Evolutionary conservation across 2,329 filamentous ascomycete genomes (phyloP).

Genomic region (Aspergillus ochraceoroseus): DNA sequence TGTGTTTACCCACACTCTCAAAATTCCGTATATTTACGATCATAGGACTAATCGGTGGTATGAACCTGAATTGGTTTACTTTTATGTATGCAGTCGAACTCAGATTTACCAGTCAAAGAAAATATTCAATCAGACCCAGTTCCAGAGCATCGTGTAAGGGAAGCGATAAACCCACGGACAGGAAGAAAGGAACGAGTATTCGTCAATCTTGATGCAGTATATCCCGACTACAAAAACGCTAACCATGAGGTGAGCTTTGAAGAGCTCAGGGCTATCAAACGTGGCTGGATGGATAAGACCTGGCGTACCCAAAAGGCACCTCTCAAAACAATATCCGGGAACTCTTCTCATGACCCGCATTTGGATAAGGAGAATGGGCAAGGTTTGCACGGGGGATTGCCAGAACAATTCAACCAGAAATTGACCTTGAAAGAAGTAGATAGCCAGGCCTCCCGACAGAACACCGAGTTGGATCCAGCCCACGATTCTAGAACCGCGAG

Average conservation of each 20-base stretch:
- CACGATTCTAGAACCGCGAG: conserved; percentile 36
- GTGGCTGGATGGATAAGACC: conserved; percentile 60
- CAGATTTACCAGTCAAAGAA: conserved; percentile 38
- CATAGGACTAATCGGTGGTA: conserved; percentile 85
- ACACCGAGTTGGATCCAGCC: conserved; percentile 20
- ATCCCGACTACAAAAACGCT: conserved; percentile 67
- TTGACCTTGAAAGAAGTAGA: conserved; percentile 26
- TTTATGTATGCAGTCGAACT: conserved; percentile 52
- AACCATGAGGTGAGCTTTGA: conserved; percentile 83
- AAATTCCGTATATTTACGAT: conserved; percentile 72
- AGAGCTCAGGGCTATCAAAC: conserved; percentile 73
- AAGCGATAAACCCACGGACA: conserved; percentile 73
- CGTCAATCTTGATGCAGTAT: conserved; percentile 79
- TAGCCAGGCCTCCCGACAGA: conserved; percentile 16
- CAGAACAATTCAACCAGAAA: conserved; percentile 32
- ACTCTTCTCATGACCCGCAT: conserved; percentile 24
- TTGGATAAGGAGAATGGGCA: conserved; percentile 18
- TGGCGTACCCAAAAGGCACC: conserved; percentile 50
- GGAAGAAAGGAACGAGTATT: conserved; percentile 82
- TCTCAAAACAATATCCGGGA: conserved; percentile 51
- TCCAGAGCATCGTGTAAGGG: conserved; percentile 70
- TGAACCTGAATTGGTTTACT: conserved; percentile 37
- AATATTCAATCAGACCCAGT: conserved; percentile 50
- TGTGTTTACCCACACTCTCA: conserved; percentile 35
- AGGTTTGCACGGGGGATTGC: conserved; percentile 24